Evolutionary conservation across 257 asterid genomes (phyloP).

Genomic region (Petunia axillaris): DNA sequence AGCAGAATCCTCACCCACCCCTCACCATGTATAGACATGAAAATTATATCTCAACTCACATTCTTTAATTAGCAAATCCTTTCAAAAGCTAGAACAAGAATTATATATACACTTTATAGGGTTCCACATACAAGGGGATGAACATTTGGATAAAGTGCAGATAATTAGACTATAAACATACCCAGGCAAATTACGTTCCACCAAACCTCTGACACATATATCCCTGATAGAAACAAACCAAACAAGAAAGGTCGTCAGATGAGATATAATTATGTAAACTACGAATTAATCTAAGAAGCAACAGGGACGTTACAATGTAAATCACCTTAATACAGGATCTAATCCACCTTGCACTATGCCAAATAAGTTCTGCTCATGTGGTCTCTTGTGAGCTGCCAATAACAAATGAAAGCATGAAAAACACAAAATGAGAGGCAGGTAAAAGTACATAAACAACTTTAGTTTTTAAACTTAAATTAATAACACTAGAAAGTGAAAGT

Average conservation of each 20-base stretch:
- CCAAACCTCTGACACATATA: constrained; percentile 88
- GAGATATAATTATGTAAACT: constrained; percentile 14
- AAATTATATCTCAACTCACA: background rate
- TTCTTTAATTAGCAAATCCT: background rate
- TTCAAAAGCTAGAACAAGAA: constrained; percentile 11
- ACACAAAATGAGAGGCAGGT: background rate
- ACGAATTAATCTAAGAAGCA: background rate
- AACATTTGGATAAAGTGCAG: constrained; percentile 8
- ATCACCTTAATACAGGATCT: constrained; percentile 91
- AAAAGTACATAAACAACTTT: background rate
- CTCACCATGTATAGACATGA: background rate
- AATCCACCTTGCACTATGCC: constrained; percentile 99
- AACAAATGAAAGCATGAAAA: constrained; percentile 28
- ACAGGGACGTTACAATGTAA: constrained; percentile 23
- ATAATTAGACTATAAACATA: constrained; percentile 36
- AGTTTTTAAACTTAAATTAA: background rate
- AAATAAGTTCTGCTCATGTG: constrained; percentile 87
- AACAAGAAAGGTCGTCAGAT: constrained; percentile 24
- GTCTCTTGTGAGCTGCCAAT: constrained; percentile 88
- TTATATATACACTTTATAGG: background rate
- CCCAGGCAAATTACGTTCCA: constrained; percentile 97
- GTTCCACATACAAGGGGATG: background rate
- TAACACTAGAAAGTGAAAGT: constrained; percentile 7
- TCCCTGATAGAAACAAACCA: constrained; percentile 63
- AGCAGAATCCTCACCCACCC: background rate